Conservation (phyloP, 208 protist species). For the Leishmania braziliensis region DNA sequence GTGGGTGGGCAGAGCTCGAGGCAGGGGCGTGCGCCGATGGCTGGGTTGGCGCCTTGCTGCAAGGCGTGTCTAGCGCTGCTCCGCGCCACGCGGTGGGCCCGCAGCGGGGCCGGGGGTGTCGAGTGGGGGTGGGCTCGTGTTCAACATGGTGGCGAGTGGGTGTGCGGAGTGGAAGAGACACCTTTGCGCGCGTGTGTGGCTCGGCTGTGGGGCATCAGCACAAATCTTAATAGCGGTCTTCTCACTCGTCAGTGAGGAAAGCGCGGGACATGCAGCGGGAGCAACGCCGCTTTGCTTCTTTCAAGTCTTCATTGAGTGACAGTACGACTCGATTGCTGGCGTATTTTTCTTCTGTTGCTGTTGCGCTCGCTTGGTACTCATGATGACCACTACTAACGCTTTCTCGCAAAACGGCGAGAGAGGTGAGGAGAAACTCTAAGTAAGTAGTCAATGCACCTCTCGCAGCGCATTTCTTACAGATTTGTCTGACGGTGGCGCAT, state of each 20-base stretch:
- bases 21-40: no score
- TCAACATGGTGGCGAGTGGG: no score
- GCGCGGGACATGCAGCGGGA: neutral
- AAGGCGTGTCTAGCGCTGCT: no score
- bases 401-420: neutral
- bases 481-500: neutral
- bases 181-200: neutral
- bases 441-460: neutral
- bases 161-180: neutral
- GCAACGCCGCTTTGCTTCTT: neutral
- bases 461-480: no score
- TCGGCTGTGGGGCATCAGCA: neutral
- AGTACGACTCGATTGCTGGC: neutral
- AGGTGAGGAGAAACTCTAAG: neutral
- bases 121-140: no score
- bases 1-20: no score
- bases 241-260: neutral
- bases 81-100: no score
- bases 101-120: no score
- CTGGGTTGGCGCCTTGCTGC: neutral
- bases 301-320: neutral
- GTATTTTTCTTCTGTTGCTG: neutral
- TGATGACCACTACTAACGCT: neutral
- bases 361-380: neutral
- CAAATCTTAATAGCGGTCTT: neutral